A percentile compares a stretch with the other conserved stretches of the same genome.
Evolutionary conservation across 352 stramenopile genomes (phyloP).

Genomic region (Lagenidium sp.): DNA sequence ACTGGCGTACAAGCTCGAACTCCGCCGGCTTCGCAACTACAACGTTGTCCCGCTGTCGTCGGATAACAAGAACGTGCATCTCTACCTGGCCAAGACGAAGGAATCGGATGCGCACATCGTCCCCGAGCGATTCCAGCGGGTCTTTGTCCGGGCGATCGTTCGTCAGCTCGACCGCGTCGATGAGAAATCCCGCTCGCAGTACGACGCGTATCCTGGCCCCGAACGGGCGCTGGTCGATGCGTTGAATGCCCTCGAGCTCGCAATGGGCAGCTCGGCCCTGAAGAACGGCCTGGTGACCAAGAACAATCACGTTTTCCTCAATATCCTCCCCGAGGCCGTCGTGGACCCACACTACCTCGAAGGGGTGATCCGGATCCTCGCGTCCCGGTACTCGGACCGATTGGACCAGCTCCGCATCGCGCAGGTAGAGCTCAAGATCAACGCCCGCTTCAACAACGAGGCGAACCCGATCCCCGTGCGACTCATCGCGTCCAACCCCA

Average conservation of each 20-base stretch:
- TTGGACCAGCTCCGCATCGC: constrained; percentile 90
- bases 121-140: constrained; percentile 83
- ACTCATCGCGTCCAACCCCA: constrained; percentile 96
- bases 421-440: constrained; percentile 97
- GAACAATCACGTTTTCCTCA: constrained; percentile 99
- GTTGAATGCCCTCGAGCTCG: constrained; percentile 95
- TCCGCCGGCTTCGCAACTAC: constrained; percentile 97
- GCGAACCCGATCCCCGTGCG: constrained; percentile 94
- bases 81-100: constrained; percentile 97
- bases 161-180: constrained; percentile 80
- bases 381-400: constrained; percentile 82
- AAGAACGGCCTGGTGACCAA: constrained; percentile 71
- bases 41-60: constrained; percentile 90
- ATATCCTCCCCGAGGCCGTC: constrained; percentile 93
- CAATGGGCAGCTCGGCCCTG: constrained; percentile 89
- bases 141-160: constrained; percentile 97
- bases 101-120: constrained; percentile 70
- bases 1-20: constrained; percentile 97
- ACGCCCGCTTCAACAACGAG: constrained; percentile 88
- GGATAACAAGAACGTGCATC: constrained; percentile 96
- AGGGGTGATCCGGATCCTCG: constrained; percentile 90
- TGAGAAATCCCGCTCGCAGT: constrained; percentile 67
- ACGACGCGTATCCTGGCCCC: constrained; percentile 87
- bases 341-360: constrained; percentile 96
- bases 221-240: constrained; percentile 98